Evolutionary conservation across 1,284 basidiomycete genomes (phyloP).

Genomic region (Tilletia walkeri): DNA sequence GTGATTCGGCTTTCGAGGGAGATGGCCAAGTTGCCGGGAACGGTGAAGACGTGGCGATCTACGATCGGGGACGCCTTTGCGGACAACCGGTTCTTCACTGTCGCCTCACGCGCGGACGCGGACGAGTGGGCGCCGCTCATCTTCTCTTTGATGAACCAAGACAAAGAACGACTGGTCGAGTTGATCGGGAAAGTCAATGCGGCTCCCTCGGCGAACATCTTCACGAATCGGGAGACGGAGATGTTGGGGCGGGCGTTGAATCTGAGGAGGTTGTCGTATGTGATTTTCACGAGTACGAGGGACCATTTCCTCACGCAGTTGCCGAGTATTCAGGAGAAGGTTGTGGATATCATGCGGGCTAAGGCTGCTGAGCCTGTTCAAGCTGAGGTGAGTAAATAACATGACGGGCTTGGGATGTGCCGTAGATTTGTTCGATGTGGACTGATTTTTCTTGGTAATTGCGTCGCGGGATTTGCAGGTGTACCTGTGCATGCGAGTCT

Average conservation of each 20-base stretch:
- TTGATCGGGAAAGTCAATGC: slow-evolving; percentile 64
- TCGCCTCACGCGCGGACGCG: slow-evolving; percentile 61
- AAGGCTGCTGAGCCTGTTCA: slow-evolving; percentile 80
- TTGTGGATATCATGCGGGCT: slow-evolving; percentile 82
- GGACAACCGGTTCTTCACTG: slow-evolving; percentile 84
- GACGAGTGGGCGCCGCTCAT: slow-evolving; percentile 75
- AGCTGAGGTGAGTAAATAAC: slow-evolving; percentile 64
- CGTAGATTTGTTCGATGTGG: no score
- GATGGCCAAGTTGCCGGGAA: slow-evolving; percentile 73
- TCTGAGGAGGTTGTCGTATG: slow-evolving; percentile 80
- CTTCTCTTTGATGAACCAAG: slow-evolving; percentile 75
- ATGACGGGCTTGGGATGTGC: no score
- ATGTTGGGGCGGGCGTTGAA: slow-evolving; percentile 83
- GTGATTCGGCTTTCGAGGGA: slow-evolving; percentile 67
- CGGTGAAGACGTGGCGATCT: slow-evolving; percentile 80
- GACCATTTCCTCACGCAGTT: slow-evolving; percentile 86
- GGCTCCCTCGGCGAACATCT: slow-evolving; percentile 88
- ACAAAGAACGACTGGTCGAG: slow-evolving; percentile 82
- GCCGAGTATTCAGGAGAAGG: slow-evolving; percentile 89
- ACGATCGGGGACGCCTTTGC: slow-evolving; percentile 77
- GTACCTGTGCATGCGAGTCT: slow-evolving; percentile 85
- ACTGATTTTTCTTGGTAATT: no score
- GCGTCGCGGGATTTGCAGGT: slow-evolving; percentile 39
- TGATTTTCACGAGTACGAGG: slow-evolving; percentile 78
- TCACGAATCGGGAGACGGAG: slow-evolving; percentile 91